phyloP scores from a whole-genome alignment of 352 stramenopile genomes.

The Pythium scleroteichum region DNA sequence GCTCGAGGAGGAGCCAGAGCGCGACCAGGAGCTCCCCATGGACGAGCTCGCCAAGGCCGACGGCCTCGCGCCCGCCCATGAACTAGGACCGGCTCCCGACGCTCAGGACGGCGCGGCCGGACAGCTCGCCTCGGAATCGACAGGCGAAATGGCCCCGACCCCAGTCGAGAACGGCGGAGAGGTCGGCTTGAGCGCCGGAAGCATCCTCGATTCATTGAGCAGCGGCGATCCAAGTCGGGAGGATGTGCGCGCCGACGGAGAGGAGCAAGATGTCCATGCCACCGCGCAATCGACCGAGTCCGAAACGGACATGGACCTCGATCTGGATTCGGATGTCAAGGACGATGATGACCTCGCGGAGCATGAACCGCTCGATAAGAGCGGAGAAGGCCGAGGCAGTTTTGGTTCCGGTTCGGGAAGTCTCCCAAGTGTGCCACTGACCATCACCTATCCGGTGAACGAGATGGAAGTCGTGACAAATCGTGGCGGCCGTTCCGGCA shows the following conservation, averaged over 20 bases:
- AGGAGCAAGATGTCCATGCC: no score
- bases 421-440: conserved; percentile 44
- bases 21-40: no score
- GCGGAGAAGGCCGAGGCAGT: conserved; percentile 13
- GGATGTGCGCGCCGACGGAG: no score
- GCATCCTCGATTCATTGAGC: conserved; percentile 22
- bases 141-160: neutral
- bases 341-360: conserved; percentile 25
- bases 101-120: no score
- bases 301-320: conserved; percentile 14
- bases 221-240: no score
- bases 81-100: no score
- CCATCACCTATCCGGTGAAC: conserved; percentile 78
- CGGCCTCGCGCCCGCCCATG: neutral
- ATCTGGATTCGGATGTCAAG: conserved; percentile 23
- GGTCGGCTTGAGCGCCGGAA: conserved; percentile 14
- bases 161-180: conserved; percentile 4
- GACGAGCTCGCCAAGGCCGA: conserved; percentile 2
- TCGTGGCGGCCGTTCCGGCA: conserved; percentile 62
- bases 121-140: neutral
- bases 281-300: no score
- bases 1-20: conserved; percentile 1
- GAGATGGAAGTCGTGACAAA: conserved; percentile 87
- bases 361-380: conserved; percentile 26
- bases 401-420: conserved; percentile 7